Conservation (phyloP, 345 rosid species). For the Dipteronia dyeriana region DNA sequence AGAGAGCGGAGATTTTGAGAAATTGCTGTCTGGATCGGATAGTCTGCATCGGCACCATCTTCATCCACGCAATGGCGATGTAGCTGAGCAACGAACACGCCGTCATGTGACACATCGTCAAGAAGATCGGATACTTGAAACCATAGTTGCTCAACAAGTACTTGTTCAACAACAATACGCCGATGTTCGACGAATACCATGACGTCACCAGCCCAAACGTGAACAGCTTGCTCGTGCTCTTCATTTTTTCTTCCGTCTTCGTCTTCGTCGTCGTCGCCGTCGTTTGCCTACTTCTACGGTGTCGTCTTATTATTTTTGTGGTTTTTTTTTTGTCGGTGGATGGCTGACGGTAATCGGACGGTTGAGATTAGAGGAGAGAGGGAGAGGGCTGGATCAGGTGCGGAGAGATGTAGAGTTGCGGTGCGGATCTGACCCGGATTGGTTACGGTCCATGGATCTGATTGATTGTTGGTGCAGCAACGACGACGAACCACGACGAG, state of each 20-base stretch:
- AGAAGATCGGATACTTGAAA: conserved; percentile 97
- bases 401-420: neutral
- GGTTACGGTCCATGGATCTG: conserved; percentile 26
- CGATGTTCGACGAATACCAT: conserved; percentile 97
- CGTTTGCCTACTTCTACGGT: too few relatives aligned
- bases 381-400: neutral
- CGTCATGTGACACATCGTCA: conserved; percentile 99
- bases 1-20: conserved; percentile 83
- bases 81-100: conserved; percentile 94
- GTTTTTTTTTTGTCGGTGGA: neutral
- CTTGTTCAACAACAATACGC: conserved; percentile 90
- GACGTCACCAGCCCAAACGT: conserved; percentile 82
- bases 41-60: conserved; percentile 99
- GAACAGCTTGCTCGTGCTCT: conserved; percentile 55
- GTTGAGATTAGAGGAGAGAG: conserved; percentile 9
- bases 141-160: conserved; percentile 92
- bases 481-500: neutral
- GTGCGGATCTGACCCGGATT: conserved; percentile 1
- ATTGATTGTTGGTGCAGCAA: neutral
- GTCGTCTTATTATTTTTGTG: too few relatives aligned
- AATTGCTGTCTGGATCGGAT: conserved; percentile 87
- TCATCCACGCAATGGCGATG: conserved; percentile 92
- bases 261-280: too few relatives aligned
- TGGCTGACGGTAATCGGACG: neutral
- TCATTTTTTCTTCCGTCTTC: conserved; percentile 32